These are phyloP conservation scores for Stramenopiles sp. DNA, from an alignment of 352 stramenopile genomes.

Conservation along the genomic window DNA sequence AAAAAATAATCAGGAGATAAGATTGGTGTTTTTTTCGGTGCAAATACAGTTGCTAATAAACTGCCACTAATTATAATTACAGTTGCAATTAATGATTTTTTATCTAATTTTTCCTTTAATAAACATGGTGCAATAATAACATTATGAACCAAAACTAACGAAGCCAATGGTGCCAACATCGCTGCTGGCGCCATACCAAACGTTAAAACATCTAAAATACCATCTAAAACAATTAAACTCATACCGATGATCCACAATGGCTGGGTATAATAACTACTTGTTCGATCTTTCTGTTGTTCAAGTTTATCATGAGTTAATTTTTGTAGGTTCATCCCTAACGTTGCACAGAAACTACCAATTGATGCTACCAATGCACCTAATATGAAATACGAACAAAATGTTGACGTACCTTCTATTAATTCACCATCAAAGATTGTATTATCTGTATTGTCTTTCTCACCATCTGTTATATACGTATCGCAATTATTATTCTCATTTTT, in stretches of 20 bases:
- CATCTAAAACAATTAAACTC: slow-evolving; percentile 48
- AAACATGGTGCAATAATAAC: slow-evolving; percentile 67
- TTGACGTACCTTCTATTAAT: neutral
- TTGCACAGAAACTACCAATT: neutral
- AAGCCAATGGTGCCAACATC: slow-evolving; percentile 55
- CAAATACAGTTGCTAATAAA: neutral
- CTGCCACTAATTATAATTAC: neutral
- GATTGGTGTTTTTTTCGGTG: neutral
- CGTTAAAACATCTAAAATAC: slow-evolving; percentile 61
- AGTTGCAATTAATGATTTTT: neutral
- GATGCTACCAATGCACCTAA: neutral
- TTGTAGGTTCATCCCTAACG: neutral
- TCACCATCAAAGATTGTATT: neutral
- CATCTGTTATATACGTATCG: too few relatives aligned
- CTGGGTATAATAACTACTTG: slow-evolving; percentile 24
- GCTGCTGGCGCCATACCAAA: slow-evolving; percentile 70
- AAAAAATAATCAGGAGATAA: neutral
- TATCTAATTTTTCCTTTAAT: slow-evolving; percentile 34
- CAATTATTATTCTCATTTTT: too few relatives aligned
- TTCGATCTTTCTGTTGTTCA: neutral
- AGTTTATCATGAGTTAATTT: neutral
- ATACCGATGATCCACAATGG: slow-evolving; percentile 56
- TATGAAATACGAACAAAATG: neutral
- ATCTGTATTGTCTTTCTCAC: too few relatives aligned
- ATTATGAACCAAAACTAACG: slow-evolving; percentile 67